A percentile compares a stretch with the other conserved stretches of the same genome.
Conservation (phyloP, 169 alveolate genomes). For the Cryptosporidium muris region DNA sequence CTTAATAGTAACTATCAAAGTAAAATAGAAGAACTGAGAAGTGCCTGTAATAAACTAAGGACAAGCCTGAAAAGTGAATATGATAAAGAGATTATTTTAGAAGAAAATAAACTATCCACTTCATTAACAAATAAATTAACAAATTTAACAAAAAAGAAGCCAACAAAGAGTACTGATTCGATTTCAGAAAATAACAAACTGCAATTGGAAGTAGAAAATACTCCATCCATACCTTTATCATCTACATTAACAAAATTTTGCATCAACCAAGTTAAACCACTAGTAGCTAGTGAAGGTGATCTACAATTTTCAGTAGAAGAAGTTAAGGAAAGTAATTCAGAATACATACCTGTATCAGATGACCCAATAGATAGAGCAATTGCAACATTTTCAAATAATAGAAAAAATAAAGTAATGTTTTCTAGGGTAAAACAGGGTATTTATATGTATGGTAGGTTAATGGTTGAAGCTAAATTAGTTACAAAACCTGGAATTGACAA, state of each 20-base stretch:
- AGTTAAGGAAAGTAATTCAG: conserved; percentile 35
- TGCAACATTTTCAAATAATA: conserved; percentile 65
- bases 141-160: background rate
- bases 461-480: conserved; percentile 70
- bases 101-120: background rate
- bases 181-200: background rate
- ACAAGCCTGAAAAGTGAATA: conserved; percentile 3
- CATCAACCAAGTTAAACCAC: conserved; percentile 27
- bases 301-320: conserved; percentile 62
- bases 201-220: background rate
- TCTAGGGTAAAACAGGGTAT: conserved; percentile 66
- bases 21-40: conserved; percentile 48
- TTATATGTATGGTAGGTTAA: conserved; percentile 66
- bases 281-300: conserved; percentile 53
- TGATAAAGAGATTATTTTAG: background rate
- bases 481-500: conserved; percentile 69
- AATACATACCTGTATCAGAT: conserved; percentile 59
- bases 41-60: conserved; percentile 27
- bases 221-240: background rate
- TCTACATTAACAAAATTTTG: background rate
- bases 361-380: conserved; percentile 71
- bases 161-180: background rate
- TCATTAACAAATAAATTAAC: conserved; percentile 24
- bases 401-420: conserved; percentile 41
- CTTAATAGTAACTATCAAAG: conserved; percentile 51